Percentiles rank a stretch among this genome's conserved stretches.
Conservation (phyloP, 805 yeast species). For the Lipomyces sp. region DNA sequence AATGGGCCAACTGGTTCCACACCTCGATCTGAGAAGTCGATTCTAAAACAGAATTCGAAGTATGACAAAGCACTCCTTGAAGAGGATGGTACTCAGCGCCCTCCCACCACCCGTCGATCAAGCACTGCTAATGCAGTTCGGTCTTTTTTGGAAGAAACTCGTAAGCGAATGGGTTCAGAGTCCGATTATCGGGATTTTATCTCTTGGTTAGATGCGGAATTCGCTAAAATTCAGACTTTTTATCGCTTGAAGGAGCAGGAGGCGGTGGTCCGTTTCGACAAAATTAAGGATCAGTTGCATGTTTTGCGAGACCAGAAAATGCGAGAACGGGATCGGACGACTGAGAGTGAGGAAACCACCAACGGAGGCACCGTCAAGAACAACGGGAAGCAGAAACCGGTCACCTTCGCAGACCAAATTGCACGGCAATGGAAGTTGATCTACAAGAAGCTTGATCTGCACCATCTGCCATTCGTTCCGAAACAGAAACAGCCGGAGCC, state of each 20-base stretch:
- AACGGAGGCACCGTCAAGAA: neutral
- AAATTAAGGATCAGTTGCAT: slow-evolving; percentile 70
- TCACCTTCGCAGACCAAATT: neutral
- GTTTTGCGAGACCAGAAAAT: slow-evolving; percentile 62
- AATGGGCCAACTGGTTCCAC: neutral
- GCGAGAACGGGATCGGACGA: slow-evolving; percentile 33
- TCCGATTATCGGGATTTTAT: slow-evolving; percentile 56
- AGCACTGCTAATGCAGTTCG: slow-evolving; percentile 8
- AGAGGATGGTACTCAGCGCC: neutral
- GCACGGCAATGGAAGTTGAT: slow-evolving; percentile 18
- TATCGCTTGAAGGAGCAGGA: slow-evolving; percentile 65
- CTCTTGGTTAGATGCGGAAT: slow-evolving; percentile 70
- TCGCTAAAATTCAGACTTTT: slow-evolving; percentile 63
- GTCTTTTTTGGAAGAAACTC: slow-evolving; percentile 18
- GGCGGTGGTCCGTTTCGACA: slow-evolving; percentile 60
- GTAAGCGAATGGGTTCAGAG: slow-evolving; percentile 16
- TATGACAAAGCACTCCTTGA: neutral
- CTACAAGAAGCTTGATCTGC: slow-evolving; percentile 31
- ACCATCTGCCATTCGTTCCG: slow-evolving; percentile 31
- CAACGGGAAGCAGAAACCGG: neutral
- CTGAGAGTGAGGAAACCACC: slow-evolving; percentile 5
- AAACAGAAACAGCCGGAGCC: neutral
- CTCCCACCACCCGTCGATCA: neutral
- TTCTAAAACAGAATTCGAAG: slow-evolving; percentile 17
- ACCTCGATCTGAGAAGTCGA: slow-evolving; percentile 6